Percentiles rank a stretch among this genome's conserved stretches.
Conservation (phyloP, 306 rosid genomes). For the Cicer yamashitae region DNA sequence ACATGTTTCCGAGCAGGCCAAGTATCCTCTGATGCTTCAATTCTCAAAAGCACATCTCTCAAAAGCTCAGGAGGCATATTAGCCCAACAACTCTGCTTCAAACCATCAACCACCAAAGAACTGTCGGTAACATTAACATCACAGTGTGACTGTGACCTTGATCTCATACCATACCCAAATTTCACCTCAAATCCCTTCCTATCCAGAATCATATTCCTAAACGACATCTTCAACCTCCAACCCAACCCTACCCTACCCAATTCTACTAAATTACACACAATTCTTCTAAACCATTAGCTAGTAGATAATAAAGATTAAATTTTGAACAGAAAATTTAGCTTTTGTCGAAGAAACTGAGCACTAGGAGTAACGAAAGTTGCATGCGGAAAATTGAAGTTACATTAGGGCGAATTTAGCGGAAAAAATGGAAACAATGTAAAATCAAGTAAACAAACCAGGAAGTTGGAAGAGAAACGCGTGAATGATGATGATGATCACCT, state of each 20-base stretch:
- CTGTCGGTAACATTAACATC: constrained; percentile 52
- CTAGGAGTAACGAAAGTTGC: neutral
- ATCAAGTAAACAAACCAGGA: constrained; percentile 33
- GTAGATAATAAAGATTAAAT: neutral
- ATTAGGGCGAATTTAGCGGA: constrained; percentile 3
- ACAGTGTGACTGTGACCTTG: constrained; percentile 80
- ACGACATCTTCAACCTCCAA: constrained; percentile 55
- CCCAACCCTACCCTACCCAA: constrained; percentile 23
- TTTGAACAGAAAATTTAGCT: neutral
- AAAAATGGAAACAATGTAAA: constrained; percentile 28
- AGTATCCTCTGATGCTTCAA: constrained; percentile 78
- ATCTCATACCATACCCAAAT: constrained; percentile 70
- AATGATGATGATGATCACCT: neutral
- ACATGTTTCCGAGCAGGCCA: constrained; percentile 85
- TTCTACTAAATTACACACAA: constrained; percentile 23
- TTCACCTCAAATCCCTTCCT: constrained; percentile 84
- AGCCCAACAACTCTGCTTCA: constrained; percentile 98
- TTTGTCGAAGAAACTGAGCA: constrained; percentile 24
- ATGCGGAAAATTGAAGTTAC: constrained; percentile 1
- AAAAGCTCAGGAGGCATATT: constrained; percentile 91
- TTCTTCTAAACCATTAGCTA: constrained; percentile 24
- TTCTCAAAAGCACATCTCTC: constrained; percentile 85
- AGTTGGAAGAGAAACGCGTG: constrained; percentile 28
- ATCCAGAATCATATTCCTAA: constrained; percentile 71
- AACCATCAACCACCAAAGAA: constrained; percentile 57